phyloP scores from a whole-genome alignment of 768 basidiomycete species.

The Russula virescens region DNA sequence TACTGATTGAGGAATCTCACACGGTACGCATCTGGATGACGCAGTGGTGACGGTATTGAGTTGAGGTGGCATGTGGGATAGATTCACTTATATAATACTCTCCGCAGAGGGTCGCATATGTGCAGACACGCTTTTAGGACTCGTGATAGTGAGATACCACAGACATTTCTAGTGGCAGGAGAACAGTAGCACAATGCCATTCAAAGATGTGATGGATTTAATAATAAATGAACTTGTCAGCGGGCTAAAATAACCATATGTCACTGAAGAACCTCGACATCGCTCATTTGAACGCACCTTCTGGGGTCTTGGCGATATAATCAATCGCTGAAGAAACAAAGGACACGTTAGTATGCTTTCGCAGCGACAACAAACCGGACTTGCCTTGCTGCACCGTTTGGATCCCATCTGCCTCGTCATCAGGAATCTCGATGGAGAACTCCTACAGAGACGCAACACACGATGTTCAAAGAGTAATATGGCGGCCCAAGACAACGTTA shows the following conservation, averaged over 20 bases:
- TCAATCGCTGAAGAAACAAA: slow-evolving; percentile 64
- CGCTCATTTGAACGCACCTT: slow-evolving; percentile 43
- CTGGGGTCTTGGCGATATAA: slow-evolving; percentile 90
- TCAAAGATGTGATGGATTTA: neutral
- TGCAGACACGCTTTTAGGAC: neutral
- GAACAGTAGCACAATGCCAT: slow-evolving; percentile 2
- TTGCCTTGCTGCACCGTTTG: slow-evolving; percentile 86
- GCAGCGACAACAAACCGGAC: slow-evolving; percentile 28
- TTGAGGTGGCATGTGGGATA: neutral
- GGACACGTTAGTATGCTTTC: neutral
- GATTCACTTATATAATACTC: neutral
- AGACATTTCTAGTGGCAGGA: neutral
- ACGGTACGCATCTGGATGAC: neutral
- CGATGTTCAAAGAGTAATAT: slow-evolving; percentile 7
- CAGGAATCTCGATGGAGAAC: slow-evolving; percentile 96
- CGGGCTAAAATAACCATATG: slow-evolving; percentile 3
- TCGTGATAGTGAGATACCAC: neutral
- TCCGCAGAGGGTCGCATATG: too few species aligned
- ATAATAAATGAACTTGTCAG: slow-evolving; percentile 9
- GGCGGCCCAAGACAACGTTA: neutral
- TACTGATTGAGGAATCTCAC: neutral
- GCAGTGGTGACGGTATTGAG: too few species aligned
- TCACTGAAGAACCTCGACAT: neutral
- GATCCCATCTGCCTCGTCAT: slow-evolving; percentile 93
- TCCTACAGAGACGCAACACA: slow-evolving; percentile 49